These are phyloP conservation scores for Tricholoma flavovirens DNA, from an alignment of 768 basidiomycete genomes.

Conservation along the genomic window DNA sequence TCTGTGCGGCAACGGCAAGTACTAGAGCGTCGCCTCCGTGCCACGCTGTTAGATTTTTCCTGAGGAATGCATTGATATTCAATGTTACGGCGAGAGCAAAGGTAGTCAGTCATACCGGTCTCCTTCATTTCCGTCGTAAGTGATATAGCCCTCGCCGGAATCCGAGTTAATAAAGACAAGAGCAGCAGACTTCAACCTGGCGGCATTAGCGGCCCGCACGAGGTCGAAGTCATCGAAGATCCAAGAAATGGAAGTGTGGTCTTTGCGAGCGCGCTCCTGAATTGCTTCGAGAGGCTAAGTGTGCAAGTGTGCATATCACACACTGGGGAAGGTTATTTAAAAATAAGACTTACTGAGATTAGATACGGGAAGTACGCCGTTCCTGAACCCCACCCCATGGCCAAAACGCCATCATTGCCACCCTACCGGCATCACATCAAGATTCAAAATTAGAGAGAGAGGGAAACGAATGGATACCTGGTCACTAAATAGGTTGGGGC, in stretches of 20 bases:
- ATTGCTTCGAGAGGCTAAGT: constrained; percentile 74
- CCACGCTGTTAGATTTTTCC: constrained; percentile 72
- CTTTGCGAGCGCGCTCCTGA: constrained; percentile 60
- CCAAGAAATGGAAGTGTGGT: constrained; percentile 64
- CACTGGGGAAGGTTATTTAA: neutral
- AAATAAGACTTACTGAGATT: constrained; percentile 45
- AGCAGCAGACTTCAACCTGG: constrained; percentile 50
- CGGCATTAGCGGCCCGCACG: constrained; percentile 39
- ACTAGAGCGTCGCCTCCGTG: constrained; percentile 67
- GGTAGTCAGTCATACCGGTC: constrained; percentile 46
- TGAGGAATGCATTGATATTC: constrained; percentile 9
- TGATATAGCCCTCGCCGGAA: constrained; percentile 81
- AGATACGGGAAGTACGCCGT: constrained; percentile 77
- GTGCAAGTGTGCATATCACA: neutral
- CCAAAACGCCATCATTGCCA: constrained; percentile 65
- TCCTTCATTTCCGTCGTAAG: constrained; percentile 73
- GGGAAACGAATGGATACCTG: constrained; percentile 23
- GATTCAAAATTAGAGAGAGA: neutral
- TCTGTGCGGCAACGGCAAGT: constrained; percentile 56
- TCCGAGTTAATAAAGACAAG: constrained; percentile 81
- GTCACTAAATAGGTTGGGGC: constrained; percentile 68
- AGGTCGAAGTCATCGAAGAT: constrained; percentile 67
- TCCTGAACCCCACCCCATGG: constrained; percentile 92
- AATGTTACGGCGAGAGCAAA: neutral
- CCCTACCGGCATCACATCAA: constrained; percentile 22